Conservation (phyloP, 2,329 filamentous ascomycete species). For the Verticillium longisporum region DNA sequence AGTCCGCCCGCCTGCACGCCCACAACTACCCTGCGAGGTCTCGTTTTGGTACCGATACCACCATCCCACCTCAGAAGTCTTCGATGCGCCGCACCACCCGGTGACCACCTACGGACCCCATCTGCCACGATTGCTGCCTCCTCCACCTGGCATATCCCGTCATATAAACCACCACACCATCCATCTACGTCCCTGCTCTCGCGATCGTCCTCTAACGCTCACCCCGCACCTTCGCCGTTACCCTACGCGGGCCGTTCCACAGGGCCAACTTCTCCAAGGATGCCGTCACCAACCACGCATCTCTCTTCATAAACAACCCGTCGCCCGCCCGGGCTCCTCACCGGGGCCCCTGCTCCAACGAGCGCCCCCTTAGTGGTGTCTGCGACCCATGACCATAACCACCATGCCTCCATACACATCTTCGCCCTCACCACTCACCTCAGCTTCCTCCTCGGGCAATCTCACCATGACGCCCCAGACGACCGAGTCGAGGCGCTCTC, state of each 20-base stretch:
- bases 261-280: slow-evolving; percentile 11
- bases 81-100: slow-evolving; percentile 2
- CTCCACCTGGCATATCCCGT: slow-evolving; percentile 6
- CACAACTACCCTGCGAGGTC: slow-evolving; percentile 1
- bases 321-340: slow-evolving; percentile 8
- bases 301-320: slow-evolving; percentile 11
- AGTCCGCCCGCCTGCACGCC: background rate
- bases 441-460: slow-evolving; percentile 22
- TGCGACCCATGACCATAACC: slow-evolving; percentile 1
- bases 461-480: slow-evolving; percentile 35
- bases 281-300: slow-evolving; percentile 12
- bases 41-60: slow-evolving; percentile 5
- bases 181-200: slow-evolving; percentile 3
- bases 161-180: slow-evolving; percentile 7
- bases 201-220: slow-evolving; percentile 8
- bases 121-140: slow-evolving; percentile 6
- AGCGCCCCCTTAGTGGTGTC: background rate
- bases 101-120: slow-evolving; percentile 6
- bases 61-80: slow-evolving; percentile 2
- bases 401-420: slow-evolving; percentile 19
- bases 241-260: slow-evolving; percentile 12
- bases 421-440: slow-evolving; percentile 19
- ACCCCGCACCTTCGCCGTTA: slow-evolving; percentile 9
- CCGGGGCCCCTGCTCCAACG: slow-evolving; percentile 5
- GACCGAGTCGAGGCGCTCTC: slow-evolving; percentile 30